Evolutionary conservation across 352 stramenopile genomes (phyloP), one percentile per base, ranked within the genome.

Genomic region (Pythium myriotylum): DNA sequence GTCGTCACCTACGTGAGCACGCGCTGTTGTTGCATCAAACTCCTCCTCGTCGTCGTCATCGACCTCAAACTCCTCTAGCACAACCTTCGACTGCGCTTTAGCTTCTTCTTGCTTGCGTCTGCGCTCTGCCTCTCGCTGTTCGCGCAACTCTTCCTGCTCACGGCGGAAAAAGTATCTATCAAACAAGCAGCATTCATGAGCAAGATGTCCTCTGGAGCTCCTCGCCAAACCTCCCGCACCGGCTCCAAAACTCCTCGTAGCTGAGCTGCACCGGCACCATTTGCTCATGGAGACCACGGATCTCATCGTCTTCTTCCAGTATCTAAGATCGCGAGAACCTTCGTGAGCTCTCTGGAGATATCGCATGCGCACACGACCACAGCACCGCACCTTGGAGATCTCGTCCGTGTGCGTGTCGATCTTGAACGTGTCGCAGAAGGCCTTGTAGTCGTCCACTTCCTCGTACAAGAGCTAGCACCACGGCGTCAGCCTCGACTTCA

Each of bases 171-270:
- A 94, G 52, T 78, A 86, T 40, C 77, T 81, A 20, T 27, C 20
- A 50, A 42, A 10, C 33, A 27, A 4, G 8, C 19, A 48, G 5
- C 16, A 22, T 27, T 24, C 16, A 2, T n/a, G 2, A 26, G 27
- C 32, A 14, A 22, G 10, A 2, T 4, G 32, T 27, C 39, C 10
- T 29, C 27, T 62, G 32, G 5, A 0, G 8, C 7, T 24, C 17
- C 14, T 2, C 7, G 12, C 42, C 20, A 26, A 3, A 19, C 22
- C 12, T 1, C 9, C 17, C 42, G 29, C 72, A 94, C 75, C 85
- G 77, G 53, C 76, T 72, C 86, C 86, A 95, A 52, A 95, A 95
- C 68, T 95, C 86, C 54, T 91, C 82, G 55, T 90, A 87, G 49
- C 72, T 86, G 42, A 95, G 54, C 42, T 92, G 74, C 50, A 89